Evolutionary conservation across 2,329 filamentous ascomycete species (phyloP).

Genomic region (Fusarium napiforme): DNA sequence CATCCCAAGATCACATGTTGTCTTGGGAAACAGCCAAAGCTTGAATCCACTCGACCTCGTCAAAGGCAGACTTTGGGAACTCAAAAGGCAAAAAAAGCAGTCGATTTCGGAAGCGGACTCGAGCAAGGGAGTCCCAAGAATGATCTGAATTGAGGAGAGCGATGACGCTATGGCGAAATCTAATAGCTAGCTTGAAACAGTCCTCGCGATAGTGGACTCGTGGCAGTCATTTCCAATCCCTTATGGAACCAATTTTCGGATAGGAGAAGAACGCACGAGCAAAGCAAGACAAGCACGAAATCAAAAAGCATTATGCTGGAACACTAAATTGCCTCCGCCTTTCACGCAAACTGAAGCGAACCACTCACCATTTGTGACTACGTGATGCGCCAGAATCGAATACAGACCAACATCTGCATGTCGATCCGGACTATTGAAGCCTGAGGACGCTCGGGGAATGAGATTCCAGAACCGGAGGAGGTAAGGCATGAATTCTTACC

Average conservation of each 20-base stretch:
- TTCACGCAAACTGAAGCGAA: constrained; percentile 27
- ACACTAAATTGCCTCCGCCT: constrained; percentile 21
- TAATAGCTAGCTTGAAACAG: constrained; percentile 52
- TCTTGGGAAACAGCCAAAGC: constrained; percentile 44
- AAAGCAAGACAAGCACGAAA: constrained; percentile 48
- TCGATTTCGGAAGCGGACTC: constrained; percentile 45
- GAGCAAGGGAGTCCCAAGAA: constrained; percentile 34
- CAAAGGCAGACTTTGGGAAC: constrained; percentile 45
- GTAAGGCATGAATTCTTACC: not conserved
- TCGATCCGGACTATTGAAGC: constrained; percentile 9
- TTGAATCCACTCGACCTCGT: constrained; percentile 47
- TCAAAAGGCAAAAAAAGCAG: constrained; percentile 35
- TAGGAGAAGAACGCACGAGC: constrained; percentile 40
- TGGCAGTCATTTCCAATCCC: constrained; percentile 39
- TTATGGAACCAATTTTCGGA: constrained; percentile 43
- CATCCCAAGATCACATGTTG: constrained; percentile 39
- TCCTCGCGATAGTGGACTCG: constrained; percentile 47
- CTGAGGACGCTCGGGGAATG: not conserved
- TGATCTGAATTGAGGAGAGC: constrained; percentile 48
- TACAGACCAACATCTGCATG: not conserved
- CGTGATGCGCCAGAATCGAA: constrained; percentile 24
- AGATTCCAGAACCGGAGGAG: not conserved
- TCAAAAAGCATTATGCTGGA: constrained; percentile 47
- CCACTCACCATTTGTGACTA: constrained; percentile 24
- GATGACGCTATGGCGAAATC: constrained; percentile 51